Conservation (phyloP, 2,329 filamentous ascomycete species). For the Helotiales sp. region DNA sequence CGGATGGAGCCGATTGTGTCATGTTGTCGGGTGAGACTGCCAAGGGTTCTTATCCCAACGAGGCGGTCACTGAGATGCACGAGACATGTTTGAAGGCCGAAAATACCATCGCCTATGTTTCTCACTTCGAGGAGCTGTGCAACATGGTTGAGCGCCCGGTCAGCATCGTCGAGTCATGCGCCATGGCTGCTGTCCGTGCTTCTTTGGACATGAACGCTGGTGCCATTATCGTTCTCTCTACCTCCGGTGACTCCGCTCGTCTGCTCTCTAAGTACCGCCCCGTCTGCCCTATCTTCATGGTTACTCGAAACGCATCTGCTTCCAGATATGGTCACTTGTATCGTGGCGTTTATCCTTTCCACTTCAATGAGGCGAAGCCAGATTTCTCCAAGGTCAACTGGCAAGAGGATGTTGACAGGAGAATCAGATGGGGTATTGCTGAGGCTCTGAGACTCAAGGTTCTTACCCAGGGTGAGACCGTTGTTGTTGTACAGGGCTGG, state of each 20-base stretch:
- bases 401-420: slow-evolving; percentile 98
- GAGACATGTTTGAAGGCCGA: slow-evolving; percentile 95
- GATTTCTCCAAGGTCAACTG: slow-evolving; percentile 92
- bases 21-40: slow-evolving; percentile 99
- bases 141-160: slow-evolving; percentile 80
- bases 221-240: slow-evolving; percentile 94
- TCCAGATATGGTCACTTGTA: slow-evolving; percentile 93
- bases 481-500: slow-evolving; percentile 88
- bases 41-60: slow-evolving; percentile 91
- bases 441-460: slow-evolving; percentile 82
- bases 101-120: slow-evolving; percentile 95
- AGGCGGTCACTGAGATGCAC: slow-evolving; percentile 97
- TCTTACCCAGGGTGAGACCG: slow-evolving; percentile 68
- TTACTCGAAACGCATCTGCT: slow-evolving; percentile 82
- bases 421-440: slow-evolving; percentile 94
- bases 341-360: slow-evolving; percentile 97
- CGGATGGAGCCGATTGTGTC: slow-evolving; percentile 97
- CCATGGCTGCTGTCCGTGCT: slow-evolving; percentile 94
- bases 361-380: slow-evolving; percentile 89
- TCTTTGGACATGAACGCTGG: slow-evolving; percentile 95
- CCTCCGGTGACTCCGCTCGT: slow-evolving; percentile 90
- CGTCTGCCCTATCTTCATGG: slow-evolving; percentile 99
- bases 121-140: slow-evolving; percentile 93
- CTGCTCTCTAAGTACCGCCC: slow-evolving; percentile 98
- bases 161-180: slow-evolving; percentile 86